Base-by-base conservation (phyloP, 257 asterid species). In the Linaria vulgaris region DNA sequence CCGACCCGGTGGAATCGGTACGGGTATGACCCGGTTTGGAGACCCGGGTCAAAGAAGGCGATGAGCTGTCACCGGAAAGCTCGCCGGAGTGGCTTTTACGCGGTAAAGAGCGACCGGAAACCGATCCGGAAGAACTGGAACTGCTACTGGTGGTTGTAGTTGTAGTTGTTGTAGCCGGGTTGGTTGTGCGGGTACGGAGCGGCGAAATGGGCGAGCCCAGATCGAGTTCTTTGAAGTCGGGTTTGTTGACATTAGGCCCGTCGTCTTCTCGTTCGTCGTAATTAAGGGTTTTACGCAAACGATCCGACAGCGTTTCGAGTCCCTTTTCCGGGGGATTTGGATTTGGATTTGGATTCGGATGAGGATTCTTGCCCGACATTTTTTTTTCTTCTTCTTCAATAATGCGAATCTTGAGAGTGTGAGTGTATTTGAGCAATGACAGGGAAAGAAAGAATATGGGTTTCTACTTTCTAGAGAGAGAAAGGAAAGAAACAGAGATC, bases 101-200 rank as follows among this genome's bases (percentile, higher is more conserved):
- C 61, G 51, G 64, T 20, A 44, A 15, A 15, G 83, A 76, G 52
- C 89, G 81, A 54, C 95, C 90, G 39, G 97, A 68, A 4, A 72
- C 78, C 68, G 97, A 91, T 70, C 97, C 97, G 14, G 96, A 85
- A 6, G 94, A 86, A 44, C 94, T 83, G 23, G 97, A 91, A 54
- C 94, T 85, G 65, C 84, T 79, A 50, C 95, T 88, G 24, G 71
- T 68, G 69, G 88, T 64, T 12, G 78, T 39, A 0, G 86, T 39
- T 0, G 75, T 37, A 48, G 78, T n/a, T n/a, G n/a, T n/a, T n/a
- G n/a, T 23, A 53, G 77, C 60, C 0, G 70, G n/a, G 41, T 34
- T 87, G 17, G 68, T 58, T 66, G 85, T 61, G 17, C 78, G 73
- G 14, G 77, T 24, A 19, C 83, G 74, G 70, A 82, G 77, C 30